phyloP scores from a whole-genome alignment of 2,329 filamentous ascomycete genomes.

The Whalleya microplaca region DNA sequence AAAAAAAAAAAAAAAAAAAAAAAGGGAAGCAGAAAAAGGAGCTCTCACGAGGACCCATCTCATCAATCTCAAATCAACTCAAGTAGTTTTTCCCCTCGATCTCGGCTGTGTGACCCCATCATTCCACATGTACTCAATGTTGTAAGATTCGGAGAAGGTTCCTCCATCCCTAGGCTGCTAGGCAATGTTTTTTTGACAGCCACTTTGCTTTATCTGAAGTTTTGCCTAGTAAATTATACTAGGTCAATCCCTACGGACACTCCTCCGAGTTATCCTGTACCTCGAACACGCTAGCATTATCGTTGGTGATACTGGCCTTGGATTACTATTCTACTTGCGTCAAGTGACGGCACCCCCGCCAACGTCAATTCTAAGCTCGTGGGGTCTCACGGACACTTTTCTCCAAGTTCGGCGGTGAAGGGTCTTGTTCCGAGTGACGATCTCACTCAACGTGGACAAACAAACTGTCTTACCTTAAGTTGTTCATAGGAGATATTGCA shows the following conservation, averaged over 20 bases:
- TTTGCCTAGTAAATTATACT: not conserved
- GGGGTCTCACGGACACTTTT: not conserved
- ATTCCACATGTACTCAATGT: not conserved
- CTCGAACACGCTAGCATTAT: not conserved
- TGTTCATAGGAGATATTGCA: not conserved
- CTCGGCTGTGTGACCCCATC: slow-evolving; percentile 10
- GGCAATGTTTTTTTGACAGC: no score
- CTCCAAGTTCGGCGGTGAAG: slow-evolving; percentile 25
- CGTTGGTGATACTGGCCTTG: not conserved
- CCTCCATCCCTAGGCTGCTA: slow-evolving; percentile 17
- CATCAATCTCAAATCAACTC: slow-evolving; percentile 7
- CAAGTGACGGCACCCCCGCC: slow-evolving; percentile 11
- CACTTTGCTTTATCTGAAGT: not conserved
- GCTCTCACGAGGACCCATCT: slow-evolving; percentile 16
- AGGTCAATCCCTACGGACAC: not conserved
- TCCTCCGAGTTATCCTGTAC: not conserved
- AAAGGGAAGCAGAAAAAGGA: no score
- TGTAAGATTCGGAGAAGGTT: slow-evolving; percentile 16
- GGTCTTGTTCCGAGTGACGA: slow-evolving; percentile 25
- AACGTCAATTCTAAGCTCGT: slow-evolving; percentile 6
- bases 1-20: no score
- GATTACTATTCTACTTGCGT: not conserved
- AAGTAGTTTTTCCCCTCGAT: not conserved
- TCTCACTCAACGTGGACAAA: slow-evolving; percentile 14
- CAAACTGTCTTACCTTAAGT: slow-evolving; percentile 17